These are phyloP conservation scores for Yarrowia galli DNA, from an alignment of 1,139 yeast species.

Conservation along the genomic window DNA sequence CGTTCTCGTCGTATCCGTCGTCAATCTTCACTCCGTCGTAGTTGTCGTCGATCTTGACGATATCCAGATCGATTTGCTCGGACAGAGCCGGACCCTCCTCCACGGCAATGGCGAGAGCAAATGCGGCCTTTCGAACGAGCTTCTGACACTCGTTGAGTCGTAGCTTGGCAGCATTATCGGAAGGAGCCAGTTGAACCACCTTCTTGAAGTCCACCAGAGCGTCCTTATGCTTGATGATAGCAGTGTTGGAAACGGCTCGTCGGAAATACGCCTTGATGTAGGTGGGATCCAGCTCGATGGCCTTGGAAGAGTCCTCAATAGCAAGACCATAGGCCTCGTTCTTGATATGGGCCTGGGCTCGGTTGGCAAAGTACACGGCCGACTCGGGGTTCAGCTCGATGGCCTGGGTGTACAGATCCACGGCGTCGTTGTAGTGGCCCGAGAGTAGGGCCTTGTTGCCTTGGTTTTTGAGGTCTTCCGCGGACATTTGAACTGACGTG, in stretches of 20 bases:
- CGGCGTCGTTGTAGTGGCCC: conserved; percentile 70
- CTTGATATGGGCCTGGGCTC: conserved; percentile 90
- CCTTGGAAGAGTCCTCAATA: conserved; percentile 73
- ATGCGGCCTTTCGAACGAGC: conserved; percentile 75
- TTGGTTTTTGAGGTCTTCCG: conserved; percentile 58
- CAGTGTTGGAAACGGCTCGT: conserved; percentile 82
- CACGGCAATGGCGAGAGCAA: conserved; percentile 85
- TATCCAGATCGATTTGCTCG: conserved; percentile 56
- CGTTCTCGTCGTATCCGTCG: conserved; percentile 52
- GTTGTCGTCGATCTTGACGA: conserved; percentile 59
- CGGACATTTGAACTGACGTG: conserved; percentile 34
- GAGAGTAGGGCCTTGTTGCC: conserved; percentile 78
- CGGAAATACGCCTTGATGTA: conserved; percentile 82
- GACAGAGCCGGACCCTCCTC: conserved; percentile 60
- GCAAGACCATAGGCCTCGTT: conserved; percentile 88
- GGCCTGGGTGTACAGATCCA: conserved; percentile 77
- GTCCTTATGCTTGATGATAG: conserved; percentile 75
- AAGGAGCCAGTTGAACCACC: conserved; percentile 70
- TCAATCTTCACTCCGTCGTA: conserved; percentile 72
- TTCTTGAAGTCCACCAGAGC: conserved; percentile 74
- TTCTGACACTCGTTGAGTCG: conserved; percentile 70
- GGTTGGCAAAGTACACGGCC: conserved; percentile 80
- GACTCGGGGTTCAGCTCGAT: conserved; percentile 69
- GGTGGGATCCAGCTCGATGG: conserved; percentile 69
- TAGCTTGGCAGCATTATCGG: conserved; percentile 70